phyloP scores from a whole-genome alignment of 495 filamentous ascomycete genomes.

The Podospora conica region DNA sequence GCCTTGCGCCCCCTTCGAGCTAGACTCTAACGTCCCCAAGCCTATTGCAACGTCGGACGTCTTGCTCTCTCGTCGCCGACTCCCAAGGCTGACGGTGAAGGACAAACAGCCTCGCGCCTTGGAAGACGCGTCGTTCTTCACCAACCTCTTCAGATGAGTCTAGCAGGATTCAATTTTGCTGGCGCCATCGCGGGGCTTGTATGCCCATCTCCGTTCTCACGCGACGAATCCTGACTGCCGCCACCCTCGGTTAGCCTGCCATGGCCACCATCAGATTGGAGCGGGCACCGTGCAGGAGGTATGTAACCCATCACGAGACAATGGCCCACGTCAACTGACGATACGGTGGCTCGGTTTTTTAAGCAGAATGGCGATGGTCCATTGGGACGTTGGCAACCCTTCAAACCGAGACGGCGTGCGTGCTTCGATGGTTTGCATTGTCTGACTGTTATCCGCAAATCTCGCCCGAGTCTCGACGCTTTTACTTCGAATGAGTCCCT shows the following conservation, averaged over 20 bases:
- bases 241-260: not conserved
- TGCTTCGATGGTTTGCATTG: not conserved
- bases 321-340: not conserved
- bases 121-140: not conserved
- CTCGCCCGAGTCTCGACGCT: not conserved
- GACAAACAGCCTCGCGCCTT: not conserved
- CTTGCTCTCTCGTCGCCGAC: not conserved
- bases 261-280: not conserved
- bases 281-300: not conserved
- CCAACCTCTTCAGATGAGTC: not conserved
- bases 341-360: not conserved
- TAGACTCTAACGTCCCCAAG: slow-evolving; percentile 5
- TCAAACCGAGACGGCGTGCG: not conserved
- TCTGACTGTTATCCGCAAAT: not conserved
- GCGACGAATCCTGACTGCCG: not conserved
- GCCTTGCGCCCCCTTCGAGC: not conserved
- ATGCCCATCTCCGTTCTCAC: not conserved
- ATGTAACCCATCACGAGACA: not conserved
- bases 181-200: not conserved
- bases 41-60: slow-evolving; percentile 13
- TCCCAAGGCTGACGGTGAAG: not conserved
- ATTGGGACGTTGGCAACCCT: not conserved
- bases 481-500: not conserved
- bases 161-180: not conserved
- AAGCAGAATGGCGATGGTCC: not conserved